phyloP scores from a whole-genome alignment of 2,329 filamentous ascomycete species.

The Calonectria montana region DNA sequence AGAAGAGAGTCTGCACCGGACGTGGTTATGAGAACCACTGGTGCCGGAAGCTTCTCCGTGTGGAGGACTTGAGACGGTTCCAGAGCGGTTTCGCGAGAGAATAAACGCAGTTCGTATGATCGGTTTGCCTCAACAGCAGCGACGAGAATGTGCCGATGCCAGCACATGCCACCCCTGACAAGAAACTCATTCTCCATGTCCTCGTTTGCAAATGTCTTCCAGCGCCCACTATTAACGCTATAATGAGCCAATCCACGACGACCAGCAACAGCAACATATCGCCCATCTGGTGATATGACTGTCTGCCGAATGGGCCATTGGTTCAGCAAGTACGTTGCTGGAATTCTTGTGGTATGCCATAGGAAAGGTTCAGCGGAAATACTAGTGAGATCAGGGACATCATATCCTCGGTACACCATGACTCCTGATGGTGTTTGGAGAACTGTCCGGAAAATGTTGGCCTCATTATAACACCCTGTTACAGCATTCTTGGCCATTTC shows the following conservation, averaged over 20 bases:
- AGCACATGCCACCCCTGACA: constrained; percentile 96
- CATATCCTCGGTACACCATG: constrained; percentile 94
- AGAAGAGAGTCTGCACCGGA: constrained; percentile 95
- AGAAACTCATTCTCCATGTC: constrained; percentile 89
- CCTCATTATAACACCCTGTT: constrained; percentile 89
- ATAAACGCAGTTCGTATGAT: constrained; percentile 88
- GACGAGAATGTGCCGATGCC: constrained; percentile 95
- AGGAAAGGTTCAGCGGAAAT: constrained; percentile 92
- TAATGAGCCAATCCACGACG: constrained; percentile 93
- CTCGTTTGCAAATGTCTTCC: constrained; percentile 91
- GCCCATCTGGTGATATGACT: constrained; percentile 89
- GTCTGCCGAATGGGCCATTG: constrained; percentile 94
- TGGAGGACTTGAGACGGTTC: constrained; percentile 80
- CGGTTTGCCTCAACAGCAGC: constrained; percentile 90
- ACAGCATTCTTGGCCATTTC: constrained; percentile 97
- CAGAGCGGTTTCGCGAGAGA: constrained; percentile 85
- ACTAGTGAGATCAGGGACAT: constrained; percentile 88
- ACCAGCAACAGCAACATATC: constrained; percentile 97
- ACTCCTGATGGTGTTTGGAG: constrained; percentile 89
- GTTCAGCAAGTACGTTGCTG: constrained; percentile 83
- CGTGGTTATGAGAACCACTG: constrained; percentile 89
- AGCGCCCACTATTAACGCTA: constrained; percentile 91
- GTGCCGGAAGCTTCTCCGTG: constrained; percentile 80
- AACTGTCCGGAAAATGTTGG: constrained; percentile 89
- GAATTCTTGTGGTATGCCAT: constrained; percentile 95